Base-by-base conservation (phyloP, 805 yeast genomes). In the Hanseniaspora hatyaiensis region DNA sequence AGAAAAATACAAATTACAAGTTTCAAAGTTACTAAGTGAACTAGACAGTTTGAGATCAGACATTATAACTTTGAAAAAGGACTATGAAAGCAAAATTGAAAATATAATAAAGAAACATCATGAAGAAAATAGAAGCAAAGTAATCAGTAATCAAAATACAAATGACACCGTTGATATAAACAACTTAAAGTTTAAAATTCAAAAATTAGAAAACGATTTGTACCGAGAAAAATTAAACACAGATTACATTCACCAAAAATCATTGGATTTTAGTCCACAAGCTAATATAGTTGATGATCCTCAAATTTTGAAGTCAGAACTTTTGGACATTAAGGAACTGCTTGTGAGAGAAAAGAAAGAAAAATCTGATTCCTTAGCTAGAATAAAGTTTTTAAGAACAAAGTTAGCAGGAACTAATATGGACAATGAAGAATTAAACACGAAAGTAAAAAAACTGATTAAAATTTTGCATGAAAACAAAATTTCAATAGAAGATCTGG, bases 371-470 rank as follows among this genome's bases (percentile, higher is more conserved):
- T 59, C 80, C 37, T 64, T 68, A 20, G 77, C 80, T 38, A 85
- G 80, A 51, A 56, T 80, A 44, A 69, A 71, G 28, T 64, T 80
- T 54, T 61, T 82, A 12, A 81, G 79, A 53, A 73, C 79, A 1
- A 70, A 83, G 54, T 59, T 78, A n/a, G 79, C 81, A 2, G 69
- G 80, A n/a, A 80, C 77, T 42, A 69, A 78, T 6, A 74, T 74
- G 52, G 81, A 77, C 47, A 74, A 71, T 51, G 77, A 73, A 55
- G 73, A 64, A 43, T 57, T 69, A 52, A 67, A 63, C 38, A 69
- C 72, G 11, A 70, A 69, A 37, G 46, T 75, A 4, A 64, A 65
- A 28, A 69, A 65, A 34, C 44, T 71, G 24, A 62, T 59, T 40
- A 52, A 60, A 50, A 50, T 62, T 24, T 44, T 65, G 6, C 42